These are phyloP conservation scores for Marchantia polymorpha DNA, from an alignment of 225 moss, liverwort and hornwort species.

Conservation along the genomic window DNA sequence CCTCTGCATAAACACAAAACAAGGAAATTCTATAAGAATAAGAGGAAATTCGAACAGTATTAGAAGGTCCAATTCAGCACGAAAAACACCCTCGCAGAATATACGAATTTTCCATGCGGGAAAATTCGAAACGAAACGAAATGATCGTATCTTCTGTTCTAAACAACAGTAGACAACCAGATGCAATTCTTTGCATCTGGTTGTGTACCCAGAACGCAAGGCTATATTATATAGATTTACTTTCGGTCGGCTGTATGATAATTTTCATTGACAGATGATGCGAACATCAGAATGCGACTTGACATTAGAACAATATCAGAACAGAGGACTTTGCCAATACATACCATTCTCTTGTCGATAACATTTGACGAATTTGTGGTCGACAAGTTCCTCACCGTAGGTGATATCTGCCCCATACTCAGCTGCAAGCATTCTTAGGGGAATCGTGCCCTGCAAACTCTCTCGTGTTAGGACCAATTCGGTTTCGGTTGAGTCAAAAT, in stretches of 20 bases:
- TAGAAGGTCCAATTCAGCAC: neutral
- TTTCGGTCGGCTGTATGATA: neutral
- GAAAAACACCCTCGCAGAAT: too few relatives aligned
- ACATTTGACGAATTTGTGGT: constrained; percentile 46
- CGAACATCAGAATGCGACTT: neutral
- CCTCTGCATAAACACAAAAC: constrained; percentile 26
- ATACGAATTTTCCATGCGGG: too few relatives aligned
- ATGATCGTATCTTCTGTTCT: too few relatives aligned
- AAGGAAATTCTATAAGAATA: too few relatives aligned
- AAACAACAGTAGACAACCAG: too few relatives aligned
- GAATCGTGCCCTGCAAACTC: constrained; percentile 38
- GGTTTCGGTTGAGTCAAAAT: neutral
- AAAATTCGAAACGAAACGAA: too few relatives aligned
- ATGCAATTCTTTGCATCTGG: too few relatives aligned
- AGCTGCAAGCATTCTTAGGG: constrained; percentile 44
- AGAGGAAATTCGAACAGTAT: neutral
- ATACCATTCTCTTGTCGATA: constrained; percentile 39
- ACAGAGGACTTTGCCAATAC: neutral
- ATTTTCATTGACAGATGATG: neutral
- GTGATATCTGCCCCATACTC: constrained; percentile 49
- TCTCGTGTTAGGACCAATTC: neutral
- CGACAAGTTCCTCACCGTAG: constrained; percentile 45
- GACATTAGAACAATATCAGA: neutral
- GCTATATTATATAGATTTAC: neutral
- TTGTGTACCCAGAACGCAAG: too few relatives aligned